Conservation (phyloP, 2,329 filamentous ascomycete species). For the Ophiocordyceps australis region DNA sequence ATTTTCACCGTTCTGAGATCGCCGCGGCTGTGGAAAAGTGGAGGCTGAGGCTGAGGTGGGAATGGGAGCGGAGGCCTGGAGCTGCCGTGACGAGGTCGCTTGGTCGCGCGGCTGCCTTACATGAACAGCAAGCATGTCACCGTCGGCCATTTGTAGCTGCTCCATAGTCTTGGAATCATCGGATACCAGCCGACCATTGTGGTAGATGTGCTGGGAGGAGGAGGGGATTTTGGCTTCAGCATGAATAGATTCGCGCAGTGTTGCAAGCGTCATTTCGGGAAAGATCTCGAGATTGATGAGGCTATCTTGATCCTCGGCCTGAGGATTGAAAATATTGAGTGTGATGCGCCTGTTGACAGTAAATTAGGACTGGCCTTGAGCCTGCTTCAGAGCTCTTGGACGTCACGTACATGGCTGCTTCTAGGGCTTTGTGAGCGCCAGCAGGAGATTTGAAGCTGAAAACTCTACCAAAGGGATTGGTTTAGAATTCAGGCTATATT, state of each 20-base stretch:
- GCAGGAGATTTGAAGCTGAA: too few relatives aligned
- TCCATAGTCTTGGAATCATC: conserved; percentile 69
- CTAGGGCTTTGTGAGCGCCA: too few relatives aligned
- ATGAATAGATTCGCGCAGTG: conserved; percentile 76
- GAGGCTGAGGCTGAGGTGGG: conserved; percentile 11
- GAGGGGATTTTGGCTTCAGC: conserved; percentile 62
- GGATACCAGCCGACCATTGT: conserved; percentile 67
- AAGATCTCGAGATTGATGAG: conserved; percentile 71
- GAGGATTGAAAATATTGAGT: conserved; percentile 63
- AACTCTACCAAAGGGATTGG: too few relatives aligned
- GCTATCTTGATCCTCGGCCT: conserved; percentile 48
- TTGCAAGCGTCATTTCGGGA: conserved; percentile 63
- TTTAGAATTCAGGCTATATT: too few relatives aligned
- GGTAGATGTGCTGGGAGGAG: conserved; percentile 66
- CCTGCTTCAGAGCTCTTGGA: too few relatives aligned
- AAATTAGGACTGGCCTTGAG: too few relatives aligned
- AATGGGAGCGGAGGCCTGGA: conserved; percentile 12
- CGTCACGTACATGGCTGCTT: too few relatives aligned
- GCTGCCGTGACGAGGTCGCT: conserved; percentile 20
- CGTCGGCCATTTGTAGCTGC: conserved; percentile 63
- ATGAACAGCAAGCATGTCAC: conserved; percentile 83
- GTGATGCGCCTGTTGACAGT: conserved; percentile 63
- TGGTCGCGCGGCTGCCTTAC: conserved; percentile 42
- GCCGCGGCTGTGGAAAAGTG: conserved; percentile 15
- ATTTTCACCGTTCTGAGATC: conserved; percentile 19